Evolutionary conservation across 2,329 filamentous ascomycete genomes (phyloP), one percentile per base, ranked within the genome.

Genomic region (Geosmithia flava): DNA sequence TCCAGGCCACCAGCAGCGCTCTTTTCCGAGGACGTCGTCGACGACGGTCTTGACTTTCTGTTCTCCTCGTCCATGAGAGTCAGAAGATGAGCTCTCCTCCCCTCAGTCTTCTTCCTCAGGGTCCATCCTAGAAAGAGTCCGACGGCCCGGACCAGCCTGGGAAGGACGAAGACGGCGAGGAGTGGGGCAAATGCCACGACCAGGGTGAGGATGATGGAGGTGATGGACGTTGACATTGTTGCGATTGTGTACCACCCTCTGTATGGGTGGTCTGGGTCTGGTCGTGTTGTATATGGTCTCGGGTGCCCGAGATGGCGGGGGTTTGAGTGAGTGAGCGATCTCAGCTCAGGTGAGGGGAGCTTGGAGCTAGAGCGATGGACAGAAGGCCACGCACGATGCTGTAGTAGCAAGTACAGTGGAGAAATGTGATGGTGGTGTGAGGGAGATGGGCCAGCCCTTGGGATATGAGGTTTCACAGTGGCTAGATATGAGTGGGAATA

Each of bases 31-130:
- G 41, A 42, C 8, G 33, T 16, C 33, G 11, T 13, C 15, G 11
- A 13, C 11, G 33, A 16, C 33, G 11, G 33, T 11, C 33, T 37
- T 37, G 59, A 66, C 41, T 60, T 64, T 49, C 59, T 59, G 52
- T 75, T 67, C 43, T 74, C 70, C 16, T 70, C 66, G 15, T 67
- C 63, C 60, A 74, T 73, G 19, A 72, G 62, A 45, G 71, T 63
- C 51, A 83, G 60, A 48, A 87, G 74, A 47, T 76, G 68, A 49
- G 72, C 68, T 44, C 75, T 74, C 47, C 81, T 75, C 48, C 78
- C 80, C 17, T 78, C 75, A 0, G 82, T 83, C 60, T 79, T 80
- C 58, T 73, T 79, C 48, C 69, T 70, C 49, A 87, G 65, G 53
- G 77, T 75, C 68, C 72, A 83, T 52, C 83, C 83, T 20, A 81